phyloP scores from a whole-genome alignment of 208 protist species.

The Acanthamoeba royreba region DNA sequence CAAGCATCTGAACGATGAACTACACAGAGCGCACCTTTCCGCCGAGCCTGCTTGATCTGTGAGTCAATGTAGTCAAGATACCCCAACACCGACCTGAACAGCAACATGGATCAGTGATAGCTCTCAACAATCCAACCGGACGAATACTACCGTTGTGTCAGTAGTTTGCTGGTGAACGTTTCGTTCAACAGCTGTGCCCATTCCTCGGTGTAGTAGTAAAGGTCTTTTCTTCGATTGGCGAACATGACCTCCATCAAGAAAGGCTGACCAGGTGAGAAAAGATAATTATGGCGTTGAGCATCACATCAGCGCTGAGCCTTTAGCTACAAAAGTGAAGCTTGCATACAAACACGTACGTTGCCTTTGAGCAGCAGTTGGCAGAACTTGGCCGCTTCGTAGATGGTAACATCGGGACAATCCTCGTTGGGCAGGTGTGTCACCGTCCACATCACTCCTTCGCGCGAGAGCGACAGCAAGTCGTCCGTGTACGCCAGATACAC shows the following conservation, averaged over 20 bases:
- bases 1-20: background rate
- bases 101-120: background rate
- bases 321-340: background rate
- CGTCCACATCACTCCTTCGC: background rate
- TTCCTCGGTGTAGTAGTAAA: background rate
- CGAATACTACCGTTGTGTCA: background rate
- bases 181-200: background rate
- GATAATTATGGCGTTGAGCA: too few species aligned
- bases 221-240: background rate
- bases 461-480: slow-evolving; percentile 1
- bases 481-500: background rate
- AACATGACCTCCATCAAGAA: slow-evolving; percentile 31
- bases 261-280: background rate
- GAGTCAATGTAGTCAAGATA: slow-evolving; percentile 16
- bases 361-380: slow-evolving; percentile 24
- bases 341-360: background rate
- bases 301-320: too few species aligned
- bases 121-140: background rate
- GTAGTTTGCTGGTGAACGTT: background rate
- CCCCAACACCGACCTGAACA: background rate
- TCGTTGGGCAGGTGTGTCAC: background rate
- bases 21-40: background rate
- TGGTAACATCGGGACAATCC: background rate
- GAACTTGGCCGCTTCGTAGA: slow-evolving; percentile 35
- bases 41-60: slow-evolving; percentile 14